A percentile compares a stretch with the other conserved stretches of the same genome.
Evolutionary conservation across 2,329 filamentous ascomycete genomes (phyloP).

Genomic region (Nemania sp.): DNA sequence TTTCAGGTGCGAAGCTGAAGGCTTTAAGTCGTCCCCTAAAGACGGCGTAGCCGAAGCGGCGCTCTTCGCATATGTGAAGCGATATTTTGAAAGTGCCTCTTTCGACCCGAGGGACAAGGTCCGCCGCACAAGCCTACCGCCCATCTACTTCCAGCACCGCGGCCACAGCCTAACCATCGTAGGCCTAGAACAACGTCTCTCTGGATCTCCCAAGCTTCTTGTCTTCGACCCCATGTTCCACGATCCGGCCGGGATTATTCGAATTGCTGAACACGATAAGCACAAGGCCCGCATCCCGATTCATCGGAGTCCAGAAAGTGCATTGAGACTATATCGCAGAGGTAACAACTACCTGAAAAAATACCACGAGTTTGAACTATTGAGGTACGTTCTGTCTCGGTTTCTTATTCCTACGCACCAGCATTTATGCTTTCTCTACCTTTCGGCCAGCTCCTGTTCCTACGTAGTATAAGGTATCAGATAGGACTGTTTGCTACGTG

Average conservation of each 20-base stretch:
- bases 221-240: conserved; percentile 91
- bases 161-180: conserved; percentile 93
- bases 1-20: conserved; percentile 71
- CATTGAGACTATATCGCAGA: conserved; percentile 80
- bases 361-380: conserved; percentile 82
- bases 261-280: conserved; percentile 61
- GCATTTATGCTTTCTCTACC: not conserved
- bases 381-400: conserved; percentile 67
- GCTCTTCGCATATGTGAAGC: conserved; percentile 76
- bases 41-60: conserved; percentile 62
- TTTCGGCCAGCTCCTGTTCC: not conserved
- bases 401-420: not conserved
- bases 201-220: conserved; percentile 76
- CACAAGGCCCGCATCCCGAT: conserved; percentile 52
- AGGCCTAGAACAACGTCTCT: conserved; percentile 77
- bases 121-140: conserved; percentile 77
- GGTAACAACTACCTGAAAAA: conserved; percentile 74
- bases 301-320: conserved; percentile 60
- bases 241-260: conserved; percentile 72
- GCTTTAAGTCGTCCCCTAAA: conserved; percentile 64
- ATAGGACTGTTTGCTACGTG: not conserved
- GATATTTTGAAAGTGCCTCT: conserved; percentile 76
- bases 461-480: not conserved
- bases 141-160: conserved; percentile 90
- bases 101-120: conserved; percentile 69